Base-by-base conservation (phyloP, 2,329 filamentous ascomycete genomes). In the Lecanoromycetidae sp. region DNA sequence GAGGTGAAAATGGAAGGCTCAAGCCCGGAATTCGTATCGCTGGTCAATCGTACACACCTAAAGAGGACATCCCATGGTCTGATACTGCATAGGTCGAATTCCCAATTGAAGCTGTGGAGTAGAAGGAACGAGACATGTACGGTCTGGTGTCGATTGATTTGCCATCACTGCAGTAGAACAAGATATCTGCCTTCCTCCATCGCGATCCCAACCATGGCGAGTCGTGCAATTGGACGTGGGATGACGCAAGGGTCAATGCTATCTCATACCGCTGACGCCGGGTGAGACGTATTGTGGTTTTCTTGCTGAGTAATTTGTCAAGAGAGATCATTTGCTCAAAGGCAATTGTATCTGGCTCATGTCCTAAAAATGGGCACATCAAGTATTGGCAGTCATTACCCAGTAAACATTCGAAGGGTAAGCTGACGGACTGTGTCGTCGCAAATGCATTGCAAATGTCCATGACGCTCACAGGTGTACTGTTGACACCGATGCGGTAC, bases 241-340 rank as follows among this genome's bases (percentile, higher is more conserved):
- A 41, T 9, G 45, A 48, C 7, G 45, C 37, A 17, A 39, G 19
- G 15, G 22, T 39, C 10, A 39, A 25, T 15, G 37, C 37, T 13
- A 39, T 39, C 55, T 13, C 60, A 47, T 57, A 60, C 10, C 58
- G 50, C 33, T 60, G 51, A 1, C 55, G 50, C 5, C 58, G 49
- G 8, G 44, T 56, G 17, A 58, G 43, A 8, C 26, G 50, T 3
- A 41, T 42, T 2, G 32, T 38, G 2, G 44, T 30, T 2, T 26
- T 22, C 15, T 48, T 30, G 27, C 26, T 43, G 10, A 50, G 26
- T n/a, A 50, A 15, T 3, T 13, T 33, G 22, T 49, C 20, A 2
- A 50, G 44, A 13, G 44, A 27, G 32, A 48, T 36, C 8, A 40
- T 37, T 33, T 53, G 29, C 22, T 27, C 9, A n/a, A 17, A 17